Conservation (phyloP, 305 asterid genomes). For the Fraxinus albicans region DNA sequence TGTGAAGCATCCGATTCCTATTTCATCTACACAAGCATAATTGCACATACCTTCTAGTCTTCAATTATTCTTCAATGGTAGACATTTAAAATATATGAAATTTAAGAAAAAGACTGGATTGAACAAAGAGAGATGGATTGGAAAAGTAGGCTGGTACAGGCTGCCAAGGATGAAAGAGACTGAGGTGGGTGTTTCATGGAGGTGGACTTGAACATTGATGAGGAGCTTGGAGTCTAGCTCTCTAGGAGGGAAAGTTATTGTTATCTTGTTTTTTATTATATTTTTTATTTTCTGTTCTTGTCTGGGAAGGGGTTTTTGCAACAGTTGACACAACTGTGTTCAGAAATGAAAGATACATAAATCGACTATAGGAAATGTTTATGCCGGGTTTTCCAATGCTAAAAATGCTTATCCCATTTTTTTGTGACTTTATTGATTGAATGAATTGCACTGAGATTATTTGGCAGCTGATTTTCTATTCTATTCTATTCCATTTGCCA, state of each 20-base stretch:
- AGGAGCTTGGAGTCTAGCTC: neutral
- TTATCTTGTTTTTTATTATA: neutral
- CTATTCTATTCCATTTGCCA: neutral
- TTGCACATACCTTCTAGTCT: neutral
- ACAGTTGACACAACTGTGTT: neutral
- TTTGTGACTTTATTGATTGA: neutral
- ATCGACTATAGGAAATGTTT: neutral
- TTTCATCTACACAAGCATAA: neutral
- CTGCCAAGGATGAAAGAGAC: neutral
- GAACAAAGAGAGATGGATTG: neutral
- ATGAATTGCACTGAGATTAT: neutral
- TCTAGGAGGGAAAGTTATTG: neutral
- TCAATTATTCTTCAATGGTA: neutral
- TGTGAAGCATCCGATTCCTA: neutral
- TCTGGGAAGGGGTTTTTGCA: neutral
- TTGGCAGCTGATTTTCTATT: neutral
- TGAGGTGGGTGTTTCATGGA: neutral
- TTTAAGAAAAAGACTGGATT: neutral
- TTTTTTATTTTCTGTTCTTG: neutral
- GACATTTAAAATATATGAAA: neutral
- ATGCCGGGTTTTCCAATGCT: neutral
- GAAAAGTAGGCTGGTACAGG: neutral
- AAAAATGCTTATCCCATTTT: neutral
- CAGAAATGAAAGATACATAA: neutral
- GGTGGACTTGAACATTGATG: neutral